Evolutionary conservation across 1,284 basidiomycete species (phyloP).

Genomic region (Stereum hirsutum): DNA sequence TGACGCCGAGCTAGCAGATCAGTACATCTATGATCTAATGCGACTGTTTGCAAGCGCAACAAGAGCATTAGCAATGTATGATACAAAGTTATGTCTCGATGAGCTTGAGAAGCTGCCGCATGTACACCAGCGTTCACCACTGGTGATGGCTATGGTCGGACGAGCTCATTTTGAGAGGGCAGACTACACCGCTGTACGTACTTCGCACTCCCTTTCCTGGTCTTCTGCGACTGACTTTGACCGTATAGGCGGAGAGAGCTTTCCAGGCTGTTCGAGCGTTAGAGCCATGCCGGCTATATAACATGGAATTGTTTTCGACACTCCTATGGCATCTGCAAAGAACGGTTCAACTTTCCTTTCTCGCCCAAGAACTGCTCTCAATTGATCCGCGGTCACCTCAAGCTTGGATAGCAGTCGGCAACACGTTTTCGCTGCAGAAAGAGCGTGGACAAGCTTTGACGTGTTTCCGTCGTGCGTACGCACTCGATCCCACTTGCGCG

Average conservation of each 20-base stretch:
- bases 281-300: conserved; percentile 79
- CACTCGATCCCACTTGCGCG: conserved; percentile 77
- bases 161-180: conserved; percentile 82
- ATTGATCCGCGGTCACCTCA: conserved; percentile 77
- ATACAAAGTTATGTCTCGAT: conserved; percentile 64
- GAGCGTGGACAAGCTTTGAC: conserved; percentile 86
- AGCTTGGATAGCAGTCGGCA: conserved; percentile 92
- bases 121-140: conserved; percentile 65
- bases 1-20: conserved; percentile 66
- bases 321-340: conserved; percentile 87
- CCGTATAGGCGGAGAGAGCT: conserved; percentile 71
- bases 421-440: conserved; percentile 86
- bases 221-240: conserved; percentile 1
- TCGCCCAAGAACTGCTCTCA: conserved; percentile 83
- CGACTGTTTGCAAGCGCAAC: conserved; percentile 75
- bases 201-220: conserved; percentile 2
- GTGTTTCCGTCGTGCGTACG: conserved; percentile 84
- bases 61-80: conserved; percentile 64
- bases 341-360: conserved; percentile 74
- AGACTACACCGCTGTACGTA: conserved; percentile 77
- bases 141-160: conserved; percentile 75
- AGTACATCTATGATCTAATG: conserved; percentile 76
- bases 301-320: conserved; percentile 93
- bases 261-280: conserved; percentile 73
- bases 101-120: conserved; percentile 73